Conservation (phyloP, 768 basidiomycete genomes). For the Termitomyces sp. region DNA sequence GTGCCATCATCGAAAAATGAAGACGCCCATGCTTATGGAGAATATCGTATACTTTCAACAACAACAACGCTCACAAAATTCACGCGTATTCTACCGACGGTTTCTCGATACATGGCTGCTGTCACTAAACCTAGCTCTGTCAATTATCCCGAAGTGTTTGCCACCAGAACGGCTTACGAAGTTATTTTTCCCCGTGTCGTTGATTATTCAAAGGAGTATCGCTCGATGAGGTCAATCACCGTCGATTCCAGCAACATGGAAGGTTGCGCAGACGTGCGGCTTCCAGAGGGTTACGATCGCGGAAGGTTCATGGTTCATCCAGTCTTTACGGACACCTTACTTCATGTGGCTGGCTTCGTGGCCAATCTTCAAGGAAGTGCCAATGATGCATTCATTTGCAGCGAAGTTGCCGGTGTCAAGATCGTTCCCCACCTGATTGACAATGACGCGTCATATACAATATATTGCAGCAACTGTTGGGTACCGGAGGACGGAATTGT, state of each 20-base stretch:
- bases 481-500: constrained; percentile 39
- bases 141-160: constrained; percentile 39
- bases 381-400: constrained; percentile 62
- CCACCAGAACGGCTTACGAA: constrained; percentile 53
- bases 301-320: constrained; percentile 41
- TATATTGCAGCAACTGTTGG: constrained; percentile 47
- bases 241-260: constrained; percentile 42
- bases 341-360: constrained; percentile 69
- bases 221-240: constrained; percentile 48
- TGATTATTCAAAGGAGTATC: constrained; percentile 53
- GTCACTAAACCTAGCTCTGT: constrained; percentile 22
- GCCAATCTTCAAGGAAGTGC: constrained; percentile 49
- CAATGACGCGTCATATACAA: constrained; percentile 34
- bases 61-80: constrained; percentile 32
- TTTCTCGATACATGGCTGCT: constrained; percentile 27
- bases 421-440: constrained; percentile 39
- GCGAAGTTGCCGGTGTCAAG: constrained; percentile 42
- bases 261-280: constrained; percentile 43
- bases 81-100: constrained; percentile 23
- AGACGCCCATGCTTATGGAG: constrained; percentile 18
- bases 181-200: constrained; percentile 68
- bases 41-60: constrained; percentile 30
- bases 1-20: constrained; percentile 19
- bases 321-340: constrained; percentile 59
- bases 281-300: constrained; percentile 28